Base-by-base conservation (phyloP, 2,329 filamentous ascomycete species). In the Aureobasidium lini region DNA sequence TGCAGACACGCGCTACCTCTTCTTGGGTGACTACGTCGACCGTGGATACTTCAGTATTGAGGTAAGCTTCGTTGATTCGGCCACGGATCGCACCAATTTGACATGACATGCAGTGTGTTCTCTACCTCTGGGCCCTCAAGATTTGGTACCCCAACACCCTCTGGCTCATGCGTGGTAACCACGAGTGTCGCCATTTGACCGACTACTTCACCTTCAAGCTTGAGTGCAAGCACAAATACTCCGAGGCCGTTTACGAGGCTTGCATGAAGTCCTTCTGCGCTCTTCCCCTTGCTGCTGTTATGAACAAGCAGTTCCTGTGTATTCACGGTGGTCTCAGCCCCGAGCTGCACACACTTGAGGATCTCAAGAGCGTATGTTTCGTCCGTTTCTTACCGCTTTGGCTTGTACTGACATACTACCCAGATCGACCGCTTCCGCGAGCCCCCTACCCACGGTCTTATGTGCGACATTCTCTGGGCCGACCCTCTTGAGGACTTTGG, bases 201-300 rank as follows among this genome's bases (percentile, higher is more conserved):
- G 94, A 99, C 73, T 99, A 99, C 81, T 99, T 99, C 78, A 99
- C 94, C 62, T 99, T 99, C 81, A 97, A 99, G 81, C 86, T 99
- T 61, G 94, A 99, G 76, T 99, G 94, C 82, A 96, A 96, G 79
- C 94, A 99, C 84, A 99, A 99, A 76, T 99, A 99, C 77, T 96
- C 90, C 36, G 94, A 97, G 77, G 84, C 84, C 64, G 84, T 99
- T 62, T 99, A 99, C 73, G 93, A 99, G 70, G 93, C 94, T 60
- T 97, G 94, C 78, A 95, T 96, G 85, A 93, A 99, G 65, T 95
- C 94, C 0, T 99, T 99, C 81, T 99, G 94, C 78, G 83, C 88
- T 64, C 79, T 99, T 64, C 94, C 94, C 32, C 80, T 99, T 67
- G 94, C 94, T 60, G 94, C 94, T 31, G 87, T 99, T 66, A 99